These are phyloP conservation scores for Clathrospora elynae DNA, from an alignment of 2,329 filamentous ascomycete genomes.

Conservation along the genomic window DNA sequence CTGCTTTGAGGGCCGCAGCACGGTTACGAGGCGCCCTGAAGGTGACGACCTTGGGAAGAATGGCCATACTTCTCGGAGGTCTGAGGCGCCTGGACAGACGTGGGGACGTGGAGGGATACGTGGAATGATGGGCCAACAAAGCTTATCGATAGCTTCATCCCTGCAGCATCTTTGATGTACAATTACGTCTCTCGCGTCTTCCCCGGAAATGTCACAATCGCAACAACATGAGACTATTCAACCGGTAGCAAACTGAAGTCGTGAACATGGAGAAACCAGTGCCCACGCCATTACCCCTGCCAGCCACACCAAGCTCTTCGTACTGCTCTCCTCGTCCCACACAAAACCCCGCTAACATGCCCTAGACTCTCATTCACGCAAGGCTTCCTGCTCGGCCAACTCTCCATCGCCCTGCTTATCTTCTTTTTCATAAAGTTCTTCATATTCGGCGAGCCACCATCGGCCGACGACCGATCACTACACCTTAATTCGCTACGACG, in stretches of 20 bases:
- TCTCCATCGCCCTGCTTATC: slow-evolving; percentile 88
- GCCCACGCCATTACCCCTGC: slow-evolving; percentile 20
- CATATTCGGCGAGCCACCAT: slow-evolving; percentile 94
- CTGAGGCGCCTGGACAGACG: slow-evolving; percentile 3
- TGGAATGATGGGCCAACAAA: neutral
- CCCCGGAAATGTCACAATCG: neutral
- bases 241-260: slow-evolving; percentile 13
- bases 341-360: slow-evolving; percentile 29
- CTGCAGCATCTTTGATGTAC: slow-evolving; percentile 12
- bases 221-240: slow-evolving; percentile 9
- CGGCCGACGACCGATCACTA: slow-evolving; percentile 77
- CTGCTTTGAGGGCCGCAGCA: slow-evolving; percentile 28
- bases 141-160: slow-evolving; percentile 16
- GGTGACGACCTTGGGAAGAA: slow-evolving; percentile 20
- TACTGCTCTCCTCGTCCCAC: slow-evolving; percentile 5
- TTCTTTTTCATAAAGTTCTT: slow-evolving; percentile 99
- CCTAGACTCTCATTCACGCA: slow-evolving; percentile 85
- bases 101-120: slow-evolving; percentile 4
- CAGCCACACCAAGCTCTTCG: slow-evolving; percentile 28
- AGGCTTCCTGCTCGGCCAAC: slow-evolving; percentile 88
- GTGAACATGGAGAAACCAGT: slow-evolving; percentile 22
- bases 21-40: slow-evolving; percentile 20
- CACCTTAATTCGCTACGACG: slow-evolving; percentile 75
- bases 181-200: slow-evolving; percentile 8
- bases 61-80: slow-evolving; percentile 15